Conservation (phyloP, 129 eudicot genomes). For the Arctium lappa region DNA sequence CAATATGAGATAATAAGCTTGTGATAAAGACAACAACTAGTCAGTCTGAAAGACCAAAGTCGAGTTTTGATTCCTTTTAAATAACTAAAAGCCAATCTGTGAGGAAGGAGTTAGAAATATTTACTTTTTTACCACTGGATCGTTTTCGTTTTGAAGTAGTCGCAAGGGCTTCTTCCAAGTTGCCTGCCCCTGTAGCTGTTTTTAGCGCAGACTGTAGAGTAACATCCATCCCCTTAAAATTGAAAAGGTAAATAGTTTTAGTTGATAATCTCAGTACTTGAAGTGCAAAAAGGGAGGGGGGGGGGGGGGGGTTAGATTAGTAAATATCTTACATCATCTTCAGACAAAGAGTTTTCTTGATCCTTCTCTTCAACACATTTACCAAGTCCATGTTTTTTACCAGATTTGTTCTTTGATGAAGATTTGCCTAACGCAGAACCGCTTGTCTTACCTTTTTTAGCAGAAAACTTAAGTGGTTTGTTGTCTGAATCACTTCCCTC, state of each 20-base stretch:
- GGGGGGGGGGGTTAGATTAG: neutral
- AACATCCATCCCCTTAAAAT: conserved; percentile 46
- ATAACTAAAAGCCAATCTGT: neutral
- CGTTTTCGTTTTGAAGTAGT: conserved; percentile 61
- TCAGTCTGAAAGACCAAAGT: neutral
- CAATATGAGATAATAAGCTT: too few species aligned
- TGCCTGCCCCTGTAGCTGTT: conserved; percentile 48
- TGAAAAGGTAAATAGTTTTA: conserved; percentile 12
- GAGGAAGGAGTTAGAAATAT: conserved; percentile 4
- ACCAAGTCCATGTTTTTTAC: conserved; percentile 40
- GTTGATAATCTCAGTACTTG: neutral
- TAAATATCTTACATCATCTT: conserved; percentile 43
- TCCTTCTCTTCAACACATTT: conserved; percentile 46
- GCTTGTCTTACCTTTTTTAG: conserved; percentile 40
- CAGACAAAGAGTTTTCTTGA: conserved; percentile 33
- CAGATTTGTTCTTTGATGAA: conserved; percentile 29
- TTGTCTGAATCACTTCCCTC: conserved; percentile 32
- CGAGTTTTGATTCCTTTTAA: neutral
- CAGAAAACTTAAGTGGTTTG: conserved; percentile 25
- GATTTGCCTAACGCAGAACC: conserved; percentile 32
- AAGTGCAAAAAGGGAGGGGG: neutral
- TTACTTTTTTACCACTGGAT: conserved; percentile 43
- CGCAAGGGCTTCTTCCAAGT: conserved; percentile 35
- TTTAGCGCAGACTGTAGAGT: conserved; percentile 43
- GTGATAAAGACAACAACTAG: too few species aligned